Evolutionary conservation across 345 rosid genomes (phyloP).

Genomic region (Leavenworthia alabamica): DNA sequence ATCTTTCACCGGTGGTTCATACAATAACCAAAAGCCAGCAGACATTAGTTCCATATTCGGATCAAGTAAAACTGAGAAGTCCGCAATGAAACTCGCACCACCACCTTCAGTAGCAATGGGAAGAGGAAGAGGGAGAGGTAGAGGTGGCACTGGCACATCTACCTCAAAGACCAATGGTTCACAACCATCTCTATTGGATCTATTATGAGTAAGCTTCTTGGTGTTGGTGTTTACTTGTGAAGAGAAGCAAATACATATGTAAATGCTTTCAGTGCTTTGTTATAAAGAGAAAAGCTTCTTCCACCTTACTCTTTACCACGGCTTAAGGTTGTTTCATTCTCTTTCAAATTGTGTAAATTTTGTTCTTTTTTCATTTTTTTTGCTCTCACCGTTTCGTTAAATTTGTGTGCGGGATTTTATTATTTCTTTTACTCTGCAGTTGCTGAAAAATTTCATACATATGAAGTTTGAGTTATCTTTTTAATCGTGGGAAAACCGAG

Average conservation of each 20-base stretch:
- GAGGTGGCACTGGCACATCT: conserved; percentile 32
- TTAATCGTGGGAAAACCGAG: not conserved
- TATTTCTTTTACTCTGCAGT: not conserved
- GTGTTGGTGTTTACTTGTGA: not conserved
- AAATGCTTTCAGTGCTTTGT: not conserved
- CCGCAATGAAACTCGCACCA: conserved; percentile 78
- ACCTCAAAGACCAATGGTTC: conserved; percentile 36
- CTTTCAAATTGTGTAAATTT: conserved; percentile 14
- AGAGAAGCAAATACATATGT: conserved; percentile 6
- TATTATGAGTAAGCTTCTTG: conserved; percentile 36
- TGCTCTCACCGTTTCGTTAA: not conserved
- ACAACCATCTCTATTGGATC: conserved; percentile 70
- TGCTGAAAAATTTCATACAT: not conserved
- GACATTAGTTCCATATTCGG: conserved; percentile 67
- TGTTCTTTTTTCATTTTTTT: not conserved
- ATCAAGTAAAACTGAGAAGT: conserved; percentile 49
- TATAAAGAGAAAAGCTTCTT: not conserved
- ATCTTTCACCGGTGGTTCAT: conserved; percentile 26
- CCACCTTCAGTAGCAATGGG: conserved; percentile 75
- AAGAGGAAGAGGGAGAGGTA: conserved; percentile 70
- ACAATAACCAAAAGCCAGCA: conserved; percentile 45
- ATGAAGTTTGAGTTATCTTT: not conserved
- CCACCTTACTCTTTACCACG: conserved; percentile 10
- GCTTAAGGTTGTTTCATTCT: not conserved
- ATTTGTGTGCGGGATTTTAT: not conserved